Evolutionary conservation across 2,329 filamentous ascomycete genomes (phyloP).

Genomic region (Aspergillus hiratsukae): DNA sequence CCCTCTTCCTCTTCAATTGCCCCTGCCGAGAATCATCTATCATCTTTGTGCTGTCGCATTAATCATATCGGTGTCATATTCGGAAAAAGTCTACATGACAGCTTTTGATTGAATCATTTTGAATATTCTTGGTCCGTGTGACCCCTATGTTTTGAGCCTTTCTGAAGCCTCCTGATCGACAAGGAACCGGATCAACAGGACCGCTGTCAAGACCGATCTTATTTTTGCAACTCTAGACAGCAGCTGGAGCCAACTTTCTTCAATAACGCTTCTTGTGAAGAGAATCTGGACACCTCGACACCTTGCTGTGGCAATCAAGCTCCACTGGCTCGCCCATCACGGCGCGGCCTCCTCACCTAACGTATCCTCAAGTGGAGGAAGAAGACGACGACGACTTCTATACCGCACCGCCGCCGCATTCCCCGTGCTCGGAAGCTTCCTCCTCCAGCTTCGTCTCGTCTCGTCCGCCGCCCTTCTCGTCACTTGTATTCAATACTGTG

Average conservation of each 20-base stretch:
- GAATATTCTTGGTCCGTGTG: background rate
- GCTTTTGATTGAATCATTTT: background rate
- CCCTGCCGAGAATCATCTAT: conserved; percentile 1
- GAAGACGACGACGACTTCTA: conserved; percentile 34
- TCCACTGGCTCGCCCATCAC: conserved; percentile 37
- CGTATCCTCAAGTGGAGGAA: conserved; percentile 38
- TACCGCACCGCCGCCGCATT: conserved; percentile 37
- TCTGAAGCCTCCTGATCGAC: conserved; percentile 16
- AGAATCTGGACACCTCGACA: conserved; percentile 13
- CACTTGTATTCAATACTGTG: conserved; percentile 54
- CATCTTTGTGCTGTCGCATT: background rate
- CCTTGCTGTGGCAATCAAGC: conserved; percentile 31
- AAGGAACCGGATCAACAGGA: conserved; percentile 10
- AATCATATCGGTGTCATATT: background rate
- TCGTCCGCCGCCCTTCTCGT: conserved; percentile 60
- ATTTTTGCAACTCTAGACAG: background rate
- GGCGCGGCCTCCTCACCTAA: conserved; percentile 39
- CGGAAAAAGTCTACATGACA: background rate
- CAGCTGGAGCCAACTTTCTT: background rate
- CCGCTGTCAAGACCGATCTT: conserved; percentile 4
- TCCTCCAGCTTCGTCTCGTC: conserved; percentile 50
- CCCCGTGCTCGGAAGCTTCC: conserved; percentile 37
- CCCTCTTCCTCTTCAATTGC: conserved; percentile 13
- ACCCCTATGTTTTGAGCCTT: conserved; percentile 3
- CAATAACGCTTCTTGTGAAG: background rate